Conservation (phyloP, 2,329 filamentous ascomycete genomes). For the Clonostachys solani region DNA sequence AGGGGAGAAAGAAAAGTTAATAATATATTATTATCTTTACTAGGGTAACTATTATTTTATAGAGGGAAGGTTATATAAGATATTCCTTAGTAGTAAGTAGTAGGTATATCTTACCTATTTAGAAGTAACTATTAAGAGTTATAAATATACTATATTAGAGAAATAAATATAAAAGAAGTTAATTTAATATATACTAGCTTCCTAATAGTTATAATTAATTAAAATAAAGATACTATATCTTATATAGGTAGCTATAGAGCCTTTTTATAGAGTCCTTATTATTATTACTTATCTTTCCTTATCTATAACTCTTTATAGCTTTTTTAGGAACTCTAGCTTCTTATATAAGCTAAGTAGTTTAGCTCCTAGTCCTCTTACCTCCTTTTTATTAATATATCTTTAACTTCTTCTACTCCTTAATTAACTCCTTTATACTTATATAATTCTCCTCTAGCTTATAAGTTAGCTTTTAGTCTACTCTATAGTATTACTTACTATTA, state of each 20-base stretch:
- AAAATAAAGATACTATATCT: neutral
- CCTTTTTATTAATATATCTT: neutral
- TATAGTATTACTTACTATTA: no score
- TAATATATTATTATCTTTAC: neutral
- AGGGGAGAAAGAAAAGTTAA: no score
- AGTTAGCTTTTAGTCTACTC: no score
- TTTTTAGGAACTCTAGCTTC: no score
- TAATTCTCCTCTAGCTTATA: no score
- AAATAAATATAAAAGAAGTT: neutral
- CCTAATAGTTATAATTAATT: neutral
- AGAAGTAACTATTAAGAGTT: neutral
- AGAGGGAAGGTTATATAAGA: neutral
- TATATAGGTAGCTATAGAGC: neutral
- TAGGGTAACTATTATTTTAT: neutral
- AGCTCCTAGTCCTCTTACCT: neutral
- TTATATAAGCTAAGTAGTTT: no score
- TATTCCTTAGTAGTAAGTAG: no score
- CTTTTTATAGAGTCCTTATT: neutral
- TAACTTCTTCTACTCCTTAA: neutral
- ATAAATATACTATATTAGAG: neutral
- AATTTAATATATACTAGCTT: neutral
- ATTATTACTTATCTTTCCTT: neutral
- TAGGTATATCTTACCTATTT: neutral
- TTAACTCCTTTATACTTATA: neutral
- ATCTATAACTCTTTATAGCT: neutral